Evolutionary conservation across 352 stramenopile species (phyloP).

Genomic region (Stephanocyclus meneghinianus): DNA sequence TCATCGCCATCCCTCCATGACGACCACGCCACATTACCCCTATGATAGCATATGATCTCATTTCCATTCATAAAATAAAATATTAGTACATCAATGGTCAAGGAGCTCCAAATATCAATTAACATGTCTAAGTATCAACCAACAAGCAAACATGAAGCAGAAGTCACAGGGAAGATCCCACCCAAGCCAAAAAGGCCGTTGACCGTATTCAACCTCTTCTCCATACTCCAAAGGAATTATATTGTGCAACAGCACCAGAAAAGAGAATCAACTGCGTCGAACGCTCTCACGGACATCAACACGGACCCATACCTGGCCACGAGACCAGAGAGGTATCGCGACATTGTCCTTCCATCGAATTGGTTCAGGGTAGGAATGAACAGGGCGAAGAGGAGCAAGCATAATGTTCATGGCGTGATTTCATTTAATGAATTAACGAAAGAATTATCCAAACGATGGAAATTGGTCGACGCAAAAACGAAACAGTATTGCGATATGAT

Average conservation of each 20-base stretch:
- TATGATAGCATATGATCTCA: too few relatives aligned
- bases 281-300: neutral
- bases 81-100: too few relatives aligned
- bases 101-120: too few relatives aligned
- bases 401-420: too few relatives aligned
- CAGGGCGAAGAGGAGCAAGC: too few relatives aligned
- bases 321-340: constrained; percentile 1
- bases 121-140: too few relatives aligned
- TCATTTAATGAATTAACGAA: neutral
- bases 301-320: neutral
- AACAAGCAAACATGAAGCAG: too few relatives aligned
- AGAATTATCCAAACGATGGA: constrained; percentile 4
- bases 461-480: neutral
- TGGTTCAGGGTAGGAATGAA: constrained; percentile 8
- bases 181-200: constrained; percentile 12
- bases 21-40: too few relatives aligned
- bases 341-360: constrained; percentile 10
- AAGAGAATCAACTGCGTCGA: neutral
- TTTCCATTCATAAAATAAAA: too few relatives aligned
- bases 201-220: neutral
- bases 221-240: constrained; percentile 10
- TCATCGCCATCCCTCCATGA: too few relatives aligned
- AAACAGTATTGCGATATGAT: neutral
- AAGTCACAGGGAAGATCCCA: neutral
- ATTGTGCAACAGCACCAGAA: constrained; percentile 5